These are phyloP conservation scores for Epichloe sp. DNA, from an alignment of 2,329 filamentous ascomycete species.

Conservation along the genomic window DNA sequence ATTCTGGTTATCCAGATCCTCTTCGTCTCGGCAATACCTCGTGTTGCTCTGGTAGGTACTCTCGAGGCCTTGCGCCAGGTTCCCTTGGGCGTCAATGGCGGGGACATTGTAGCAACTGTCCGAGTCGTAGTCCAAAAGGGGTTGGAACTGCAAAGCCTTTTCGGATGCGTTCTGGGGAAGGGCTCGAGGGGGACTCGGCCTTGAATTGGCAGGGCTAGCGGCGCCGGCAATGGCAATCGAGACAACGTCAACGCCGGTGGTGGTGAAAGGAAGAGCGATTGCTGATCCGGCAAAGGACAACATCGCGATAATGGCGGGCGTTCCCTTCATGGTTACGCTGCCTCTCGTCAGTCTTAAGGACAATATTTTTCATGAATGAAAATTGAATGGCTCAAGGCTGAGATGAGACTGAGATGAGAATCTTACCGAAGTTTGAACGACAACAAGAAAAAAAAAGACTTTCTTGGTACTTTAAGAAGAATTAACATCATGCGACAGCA, in stretches of 20 bases:
- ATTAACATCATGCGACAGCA: too few species aligned
- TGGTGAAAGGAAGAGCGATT: neutral
- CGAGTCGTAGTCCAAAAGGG: constrained; percentile 7
- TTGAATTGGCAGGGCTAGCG: neutral
- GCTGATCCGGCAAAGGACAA: neutral
- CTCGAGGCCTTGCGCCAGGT: constrained; percentile 16
- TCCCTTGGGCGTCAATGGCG: constrained; percentile 20
- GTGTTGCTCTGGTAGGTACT: neutral
- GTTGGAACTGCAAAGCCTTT: constrained; percentile 5
- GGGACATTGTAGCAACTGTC: constrained; percentile 14
- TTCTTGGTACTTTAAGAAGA: too few species aligned
- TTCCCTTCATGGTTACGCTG: neutral
- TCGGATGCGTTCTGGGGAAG: constrained; percentile 2
- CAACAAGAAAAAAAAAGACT: too few species aligned
- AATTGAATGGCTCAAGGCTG: too few species aligned
- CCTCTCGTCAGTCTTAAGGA: too few species aligned
- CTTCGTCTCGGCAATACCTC: constrained; percentile 8
- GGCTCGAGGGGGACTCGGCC: neutral
- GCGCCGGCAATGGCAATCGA: too few species aligned
- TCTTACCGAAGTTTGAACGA: too few species aligned
- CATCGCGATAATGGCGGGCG: neutral
- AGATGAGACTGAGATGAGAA: too few species aligned
- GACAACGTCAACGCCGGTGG: neutral
- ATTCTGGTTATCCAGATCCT: constrained; percentile 12
- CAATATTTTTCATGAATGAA: too few species aligned